Evolutionary conservation across 2,329 filamentous ascomycete genomes (phyloP).

Genomic region (Eutypella sp.): DNA sequence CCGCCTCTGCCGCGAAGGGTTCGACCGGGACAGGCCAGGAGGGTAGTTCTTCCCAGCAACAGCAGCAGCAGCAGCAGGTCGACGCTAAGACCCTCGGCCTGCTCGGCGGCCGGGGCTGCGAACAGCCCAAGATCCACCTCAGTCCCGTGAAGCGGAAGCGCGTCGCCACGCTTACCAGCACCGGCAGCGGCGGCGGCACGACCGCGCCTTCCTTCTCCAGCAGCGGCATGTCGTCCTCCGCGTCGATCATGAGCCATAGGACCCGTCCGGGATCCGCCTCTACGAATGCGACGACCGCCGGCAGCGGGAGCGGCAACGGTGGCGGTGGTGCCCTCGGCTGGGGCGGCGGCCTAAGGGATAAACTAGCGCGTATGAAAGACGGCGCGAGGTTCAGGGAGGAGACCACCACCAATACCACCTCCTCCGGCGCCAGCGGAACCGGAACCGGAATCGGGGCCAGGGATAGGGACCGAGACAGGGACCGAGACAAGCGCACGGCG

Average conservation of each 20-base stretch:
- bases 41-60: background rate
- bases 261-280: too few relatives aligned
- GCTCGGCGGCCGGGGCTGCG: slow-evolving; percentile 30
- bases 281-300: too few relatives aligned
- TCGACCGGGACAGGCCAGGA: background rate
- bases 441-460: slow-evolving; percentile 22
- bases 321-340: too few relatives aligned
- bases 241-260: too few relatives aligned
- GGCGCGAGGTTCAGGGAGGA: slow-evolving; percentile 44
- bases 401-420: slow-evolving; percentile 3
- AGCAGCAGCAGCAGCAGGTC: slow-evolving; percentile 24
- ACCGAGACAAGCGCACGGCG: background rate
- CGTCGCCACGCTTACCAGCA: slow-evolving; percentile 37
- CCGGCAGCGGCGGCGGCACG: background rate
- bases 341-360: slow-evolving; percentile 50
- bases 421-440: slow-evolving; percentile 3
- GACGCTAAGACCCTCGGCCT: slow-evolving; percentile 43
- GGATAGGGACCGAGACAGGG: background rate
- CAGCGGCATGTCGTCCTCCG: background rate
- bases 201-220: slow-evolving; percentile 9
- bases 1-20: slow-evolving; percentile 12
- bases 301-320: slow-evolving; percentile 11
- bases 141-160: slow-evolving; percentile 60
- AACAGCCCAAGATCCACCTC: slow-evolving; percentile 45
- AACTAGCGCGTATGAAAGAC: slow-evolving; percentile 57